Conservation (phyloP, 805 yeast species). For the Nakazawaea ishiwadae region DNA sequence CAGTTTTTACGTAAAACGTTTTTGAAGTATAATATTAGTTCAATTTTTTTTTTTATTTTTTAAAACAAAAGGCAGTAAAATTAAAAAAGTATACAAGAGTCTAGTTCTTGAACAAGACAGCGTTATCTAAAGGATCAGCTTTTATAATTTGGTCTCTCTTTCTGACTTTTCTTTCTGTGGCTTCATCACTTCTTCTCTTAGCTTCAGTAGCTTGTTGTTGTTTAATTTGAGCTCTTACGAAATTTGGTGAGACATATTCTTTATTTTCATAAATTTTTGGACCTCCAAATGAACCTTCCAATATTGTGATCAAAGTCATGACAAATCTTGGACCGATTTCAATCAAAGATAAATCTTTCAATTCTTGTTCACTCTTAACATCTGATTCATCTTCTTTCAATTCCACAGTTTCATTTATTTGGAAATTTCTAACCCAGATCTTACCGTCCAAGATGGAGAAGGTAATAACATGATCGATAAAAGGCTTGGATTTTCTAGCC, state of each 20-base stretch:
- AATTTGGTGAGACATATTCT: conserved; percentile 94
- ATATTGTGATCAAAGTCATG: conserved; percentile 80
- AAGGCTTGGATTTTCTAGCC: conserved; percentile 91
- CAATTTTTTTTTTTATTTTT: too few species aligned
- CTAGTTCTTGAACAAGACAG: conserved; percentile 57
- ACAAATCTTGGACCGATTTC: conserved; percentile 98
- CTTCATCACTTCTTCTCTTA: conserved; percentile 70
- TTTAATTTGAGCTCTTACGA: conserved; percentile 83
- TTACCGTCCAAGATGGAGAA: conserved; percentile 90
- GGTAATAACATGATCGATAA: conserved; percentile 91
- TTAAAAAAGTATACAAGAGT: not conserved
- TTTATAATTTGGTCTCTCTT: conserved; percentile 70
- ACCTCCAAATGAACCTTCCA: conserved; percentile 97
- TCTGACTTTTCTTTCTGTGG: conserved; percentile 68
- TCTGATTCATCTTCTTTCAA: conserved; percentile 42
- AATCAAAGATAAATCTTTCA: conserved; percentile 68
- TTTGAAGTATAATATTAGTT: too few species aligned
- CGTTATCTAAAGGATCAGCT: conserved; percentile 81
- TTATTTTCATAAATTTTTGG: conserved; percentile 96
- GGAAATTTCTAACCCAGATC: conserved; percentile 94
- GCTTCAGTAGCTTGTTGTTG: conserved; percentile 80
- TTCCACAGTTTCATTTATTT: conserved; percentile 65
- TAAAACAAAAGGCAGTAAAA: not conserved
- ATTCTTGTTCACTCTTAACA: conserved; percentile 22
- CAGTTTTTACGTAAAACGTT: too few species aligned